A percentile compares a stretch with the other conserved stretches of the same genome.
Evolutionary conservation across 805 yeast genomes (phyloP).

Genomic region (Naumovozyma dairenensis): DNA sequence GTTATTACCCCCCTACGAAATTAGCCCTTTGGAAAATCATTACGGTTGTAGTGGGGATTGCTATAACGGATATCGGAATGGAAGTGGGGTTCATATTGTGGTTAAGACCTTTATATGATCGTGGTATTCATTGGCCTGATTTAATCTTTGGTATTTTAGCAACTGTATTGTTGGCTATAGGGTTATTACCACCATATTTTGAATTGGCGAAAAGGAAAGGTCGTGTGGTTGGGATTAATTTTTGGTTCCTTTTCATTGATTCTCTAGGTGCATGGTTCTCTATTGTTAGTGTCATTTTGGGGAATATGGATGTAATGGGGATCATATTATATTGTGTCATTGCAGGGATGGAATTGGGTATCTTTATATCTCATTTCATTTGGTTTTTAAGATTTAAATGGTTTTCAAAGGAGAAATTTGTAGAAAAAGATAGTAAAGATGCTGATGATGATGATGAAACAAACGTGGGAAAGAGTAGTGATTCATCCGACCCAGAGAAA

Average conservation of each 20-base stretch:
- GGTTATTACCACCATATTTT: conserved; percentile 81
- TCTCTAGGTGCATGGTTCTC: conserved; percentile 77
- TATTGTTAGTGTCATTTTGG: conserved; percentile 50
- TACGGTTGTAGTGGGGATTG: conserved; percentile 30
- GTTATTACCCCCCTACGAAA: conserved; percentile 62
- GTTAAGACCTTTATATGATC: conserved; percentile 45
- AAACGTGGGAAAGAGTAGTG: neutral
- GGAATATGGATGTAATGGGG: conserved; percentile 68
- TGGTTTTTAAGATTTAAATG: conserved; percentile 49
- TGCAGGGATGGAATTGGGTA: conserved; percentile 67
- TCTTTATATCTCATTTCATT: conserved; percentile 54
- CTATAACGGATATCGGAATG: conserved; percentile 41
- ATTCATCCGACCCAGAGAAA: neutral
- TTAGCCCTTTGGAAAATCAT: conserved; percentile 31
- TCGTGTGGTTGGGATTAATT: conserved; percentile 81
- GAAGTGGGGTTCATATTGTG: conserved; percentile 69
- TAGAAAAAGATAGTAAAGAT: conserved; percentile 2
- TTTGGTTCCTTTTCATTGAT: conserved; percentile 66
- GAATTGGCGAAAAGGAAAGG: conserved; percentile 76
- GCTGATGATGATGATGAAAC: neutral
- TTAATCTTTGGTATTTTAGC: conserved; percentile 75
- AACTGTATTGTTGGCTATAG: conserved; percentile 61
- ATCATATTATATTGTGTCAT: conserved; percentile 66
- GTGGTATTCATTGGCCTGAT: conserved; percentile 63
- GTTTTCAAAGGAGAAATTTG: conserved; percentile 9